These are phyloP conservation scores for Aspergillus sp. DNA, from an alignment of 2,329 filamentous ascomycete genomes.

Conservation along the genomic window DNA sequence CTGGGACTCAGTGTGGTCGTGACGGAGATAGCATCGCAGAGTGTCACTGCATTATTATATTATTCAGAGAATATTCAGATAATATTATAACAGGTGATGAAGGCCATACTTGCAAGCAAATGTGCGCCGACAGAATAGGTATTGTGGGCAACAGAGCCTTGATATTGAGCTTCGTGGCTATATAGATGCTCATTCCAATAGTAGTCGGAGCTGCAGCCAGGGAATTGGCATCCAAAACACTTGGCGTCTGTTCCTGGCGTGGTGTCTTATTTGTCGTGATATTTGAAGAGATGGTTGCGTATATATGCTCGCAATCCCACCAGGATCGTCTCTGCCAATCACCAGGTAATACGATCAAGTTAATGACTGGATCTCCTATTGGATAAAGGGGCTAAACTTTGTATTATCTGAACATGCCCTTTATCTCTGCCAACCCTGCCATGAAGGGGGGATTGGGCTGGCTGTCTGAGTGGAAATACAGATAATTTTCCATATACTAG, in stretches of 20 bases:
- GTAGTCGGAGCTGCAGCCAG: conserved; percentile 15
- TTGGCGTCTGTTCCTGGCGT: neutral
- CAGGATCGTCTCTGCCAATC: too few species aligned
- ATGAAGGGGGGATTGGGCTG: too few species aligned
- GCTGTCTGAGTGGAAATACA: too few species aligned
- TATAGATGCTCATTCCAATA: conserved; percentile 18
- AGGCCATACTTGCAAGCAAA: conserved; percentile 15
- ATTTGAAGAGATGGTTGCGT: too few species aligned
- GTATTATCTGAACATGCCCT: too few species aligned
- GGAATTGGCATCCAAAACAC: conserved; percentile 8
- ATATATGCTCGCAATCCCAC: too few species aligned
- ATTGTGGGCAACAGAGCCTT: neutral
- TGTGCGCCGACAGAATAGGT: conserved; percentile 16
- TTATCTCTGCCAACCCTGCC: too few species aligned
- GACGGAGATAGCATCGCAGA: conserved; percentile 19
- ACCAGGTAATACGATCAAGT: too few species aligned
- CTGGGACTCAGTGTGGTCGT: conserved; percentile 12
- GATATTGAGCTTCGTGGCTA: conserved; percentile 16
- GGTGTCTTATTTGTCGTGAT: neutral
- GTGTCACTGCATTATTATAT: conserved; percentile 11
- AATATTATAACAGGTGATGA: neutral
- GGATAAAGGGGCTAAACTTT: too few species aligned
- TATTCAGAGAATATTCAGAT: neutral
- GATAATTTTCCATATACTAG: too few species aligned
- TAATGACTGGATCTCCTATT: too few species aligned